Conservation (phyloP, 2,329 filamentous ascomycete species). For the Fusarium sarcochroum region DNA sequence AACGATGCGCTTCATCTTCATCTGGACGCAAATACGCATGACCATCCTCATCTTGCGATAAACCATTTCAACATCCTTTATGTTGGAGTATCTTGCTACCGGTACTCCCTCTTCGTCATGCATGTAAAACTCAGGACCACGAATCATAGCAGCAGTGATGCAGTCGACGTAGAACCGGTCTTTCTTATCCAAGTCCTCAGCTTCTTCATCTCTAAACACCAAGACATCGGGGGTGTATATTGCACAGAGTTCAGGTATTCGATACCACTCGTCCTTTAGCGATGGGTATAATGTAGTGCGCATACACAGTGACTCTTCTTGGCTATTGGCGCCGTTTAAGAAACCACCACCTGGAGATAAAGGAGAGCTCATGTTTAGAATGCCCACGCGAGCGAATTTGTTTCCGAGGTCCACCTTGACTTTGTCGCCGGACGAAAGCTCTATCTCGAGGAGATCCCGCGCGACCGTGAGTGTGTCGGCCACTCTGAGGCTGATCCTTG, state of each 20-base stretch:
- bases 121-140: slow-evolving; percentile 67
- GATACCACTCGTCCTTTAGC: slow-evolving; percentile 70
- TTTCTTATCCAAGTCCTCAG: slow-evolving; percentile 56
- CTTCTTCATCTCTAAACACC: slow-evolving; percentile 63
- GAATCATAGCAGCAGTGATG: slow-evolving; percentile 69
- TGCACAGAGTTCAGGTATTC: slow-evolving; percentile 69
- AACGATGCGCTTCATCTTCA: slow-evolving; percentile 64
- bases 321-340: slow-evolving; percentile 69
- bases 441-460: slow-evolving; percentile 23
- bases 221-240: slow-evolving; percentile 71
- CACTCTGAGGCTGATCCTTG: slow-evolving; percentile 61
- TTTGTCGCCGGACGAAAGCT: background rate
- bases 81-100: slow-evolving; percentile 56
- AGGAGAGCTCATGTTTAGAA: slow-evolving; percentile 76
- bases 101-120: slow-evolving; percentile 50
- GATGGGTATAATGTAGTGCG: slow-evolving; percentile 72
- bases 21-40: slow-evolving; percentile 64
- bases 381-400: slow-evolving; percentile 57
- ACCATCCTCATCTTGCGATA: slow-evolving; percentile 70
- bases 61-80: slow-evolving; percentile 65
- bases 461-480: slow-evolving; percentile 70
- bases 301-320: slow-evolving; percentile 74
- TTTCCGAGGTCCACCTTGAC: slow-evolving; percentile 23
- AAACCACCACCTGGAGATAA: slow-evolving; percentile 73
- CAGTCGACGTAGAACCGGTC: slow-evolving; percentile 72